These are phyloP conservation scores for Aspergillus candidus DNA, from an alignment of 2,329 filamentous ascomycete species.

Conservation along the genomic window DNA sequence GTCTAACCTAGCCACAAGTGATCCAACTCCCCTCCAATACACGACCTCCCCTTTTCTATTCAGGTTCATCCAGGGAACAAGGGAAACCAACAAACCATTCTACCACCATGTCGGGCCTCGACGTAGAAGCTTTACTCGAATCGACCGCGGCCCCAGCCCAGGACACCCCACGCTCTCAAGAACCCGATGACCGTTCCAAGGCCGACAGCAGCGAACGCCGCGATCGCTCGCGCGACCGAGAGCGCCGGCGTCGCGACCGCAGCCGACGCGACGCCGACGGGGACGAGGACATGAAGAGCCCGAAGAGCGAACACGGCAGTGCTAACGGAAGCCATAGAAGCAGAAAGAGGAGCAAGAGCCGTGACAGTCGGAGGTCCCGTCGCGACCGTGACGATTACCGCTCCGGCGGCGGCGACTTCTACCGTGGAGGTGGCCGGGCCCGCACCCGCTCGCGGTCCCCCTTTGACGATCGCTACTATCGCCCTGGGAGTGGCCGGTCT, in stretches of 20 bases:
- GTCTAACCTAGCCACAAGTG: constrained; percentile 36
- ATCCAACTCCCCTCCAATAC: constrained; percentile 25
- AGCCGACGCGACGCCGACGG: constrained; percentile 53
- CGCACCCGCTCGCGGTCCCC: constrained; percentile 69
- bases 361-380: constrained; percentile 68
- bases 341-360: constrained; percentile 72
- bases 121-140: constrained; percentile 88
- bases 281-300: constrained; percentile 58
- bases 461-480: constrained; percentile 53
- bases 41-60: constrained; percentile 19
- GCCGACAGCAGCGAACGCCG: constrained; percentile 51
- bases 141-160: constrained; percentile 56
- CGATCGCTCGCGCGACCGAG: constrained; percentile 52
- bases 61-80: constrained; percentile 22
- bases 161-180: constrained; percentile 40
- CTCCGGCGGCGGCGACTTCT: constrained; percentile 64
- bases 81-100: constrained; percentile 14
- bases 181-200: constrained; percentile 54
- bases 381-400: constrained; percentile 56
- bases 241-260: constrained; percentile 55
- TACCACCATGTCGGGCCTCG: constrained; percentile 59
- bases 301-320: constrained; percentile 68
- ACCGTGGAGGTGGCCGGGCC: constrained; percentile 58
- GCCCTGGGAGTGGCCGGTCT: constrained; percentile 45
- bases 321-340: constrained; percentile 66